Percentiles rank a stretch among this genome's conserved stretches.
These are phyloP conservation scores for Agrocybe pediades DNA, from an alignment of 768 basidiomycete genomes.

Conservation along the genomic window DNA sequence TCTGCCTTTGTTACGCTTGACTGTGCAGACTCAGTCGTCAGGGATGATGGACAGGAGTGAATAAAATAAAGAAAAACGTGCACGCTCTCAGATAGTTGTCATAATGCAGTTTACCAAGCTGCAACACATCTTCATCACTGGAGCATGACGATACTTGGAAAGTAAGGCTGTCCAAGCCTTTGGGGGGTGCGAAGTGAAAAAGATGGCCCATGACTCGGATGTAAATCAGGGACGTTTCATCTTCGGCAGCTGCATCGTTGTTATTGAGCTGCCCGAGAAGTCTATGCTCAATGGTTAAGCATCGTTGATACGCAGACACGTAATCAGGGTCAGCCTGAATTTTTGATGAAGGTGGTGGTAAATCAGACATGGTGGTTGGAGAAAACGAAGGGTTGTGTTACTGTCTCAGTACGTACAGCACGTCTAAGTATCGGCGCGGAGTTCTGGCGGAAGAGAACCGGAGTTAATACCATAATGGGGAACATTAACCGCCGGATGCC, in stretches of 20 bases:
- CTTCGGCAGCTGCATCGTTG: too few relatives aligned
- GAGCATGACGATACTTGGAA: constrained; percentile 12
- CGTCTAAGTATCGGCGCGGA: too few relatives aligned
- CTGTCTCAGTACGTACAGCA: too few relatives aligned
- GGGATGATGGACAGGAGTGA: constrained; percentile 1
- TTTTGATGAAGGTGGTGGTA: too few relatives aligned
- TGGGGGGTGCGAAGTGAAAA: constrained; percentile 17
- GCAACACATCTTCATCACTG: constrained; percentile 13
- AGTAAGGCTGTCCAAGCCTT: constrained; percentile 14
- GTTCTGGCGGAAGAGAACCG: constrained; percentile 6
- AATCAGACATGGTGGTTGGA: too few relatives aligned
- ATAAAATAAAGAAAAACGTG: constrained; percentile 17
- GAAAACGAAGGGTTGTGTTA: too few relatives aligned
- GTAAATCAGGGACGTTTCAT: constrained; percentile 19
- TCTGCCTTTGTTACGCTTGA: constrained; percentile 14
- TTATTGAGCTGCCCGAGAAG: constrained; percentile 6
- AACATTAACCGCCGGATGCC: constrained; percentile 18
- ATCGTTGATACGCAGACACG: constrained; percentile 22
- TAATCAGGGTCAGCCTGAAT: too few relatives aligned
- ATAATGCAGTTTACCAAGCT: constrained; percentile 24
- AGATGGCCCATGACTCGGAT: constrained; percentile 25
- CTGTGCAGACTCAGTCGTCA: too few relatives aligned
- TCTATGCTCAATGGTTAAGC: constrained; percentile 15
- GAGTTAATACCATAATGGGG: constrained; percentile 11
- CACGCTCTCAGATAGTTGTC: constrained; percentile 28